These are phyloP conservation scores for Crepidotus variabilis DNA, from an alignment of 768 basidiomycete species.

Conservation along the genomic window DNA sequence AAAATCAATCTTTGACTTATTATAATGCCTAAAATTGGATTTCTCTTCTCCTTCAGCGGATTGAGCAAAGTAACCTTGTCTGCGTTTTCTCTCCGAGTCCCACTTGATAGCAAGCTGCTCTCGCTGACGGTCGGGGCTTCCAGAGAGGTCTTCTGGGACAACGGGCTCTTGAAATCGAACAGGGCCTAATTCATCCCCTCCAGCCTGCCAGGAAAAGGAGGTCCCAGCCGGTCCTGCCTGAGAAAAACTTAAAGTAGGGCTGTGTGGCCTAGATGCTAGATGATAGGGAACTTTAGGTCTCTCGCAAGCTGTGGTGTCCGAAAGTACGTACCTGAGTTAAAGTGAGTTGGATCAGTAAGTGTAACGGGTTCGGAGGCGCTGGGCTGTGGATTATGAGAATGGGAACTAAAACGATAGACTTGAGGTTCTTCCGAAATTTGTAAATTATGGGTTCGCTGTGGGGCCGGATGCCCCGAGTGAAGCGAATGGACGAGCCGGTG, in stretches of 20 bases:
- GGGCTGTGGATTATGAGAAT: not conserved
- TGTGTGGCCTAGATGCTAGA: not conserved
- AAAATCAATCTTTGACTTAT: conserved; percentile 24
- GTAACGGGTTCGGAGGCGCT: not conserved
- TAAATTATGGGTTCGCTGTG: not conserved
- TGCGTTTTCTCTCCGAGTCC: conserved; percentile 28
- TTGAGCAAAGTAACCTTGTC: conserved; percentile 28
- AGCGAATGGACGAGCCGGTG: no score
- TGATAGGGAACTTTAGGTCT: not conserved
- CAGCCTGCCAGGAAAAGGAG: conserved; percentile 3
- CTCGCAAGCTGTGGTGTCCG: not conserved
- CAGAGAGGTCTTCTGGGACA: conserved; percentile 3
- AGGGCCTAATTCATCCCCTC: not conserved
- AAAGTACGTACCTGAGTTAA: no score
- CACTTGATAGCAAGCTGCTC: conserved; percentile 23
- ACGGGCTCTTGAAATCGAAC: conserved; percentile 14
- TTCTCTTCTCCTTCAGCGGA: conserved; percentile 23
- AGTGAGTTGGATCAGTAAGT: no score
- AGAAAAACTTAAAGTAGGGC: not conserved
- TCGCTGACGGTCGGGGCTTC: conserved; percentile 5
- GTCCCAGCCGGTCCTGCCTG: not conserved
- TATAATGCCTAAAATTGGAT: conserved; percentile 29
- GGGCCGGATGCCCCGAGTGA: not conserved
- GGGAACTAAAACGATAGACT: conserved; percentile 3
- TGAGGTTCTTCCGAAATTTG: not conserved